Conservation (phyloP, 192 early-diverging fungal species). For the Entomortierella lignicola region DNA sequence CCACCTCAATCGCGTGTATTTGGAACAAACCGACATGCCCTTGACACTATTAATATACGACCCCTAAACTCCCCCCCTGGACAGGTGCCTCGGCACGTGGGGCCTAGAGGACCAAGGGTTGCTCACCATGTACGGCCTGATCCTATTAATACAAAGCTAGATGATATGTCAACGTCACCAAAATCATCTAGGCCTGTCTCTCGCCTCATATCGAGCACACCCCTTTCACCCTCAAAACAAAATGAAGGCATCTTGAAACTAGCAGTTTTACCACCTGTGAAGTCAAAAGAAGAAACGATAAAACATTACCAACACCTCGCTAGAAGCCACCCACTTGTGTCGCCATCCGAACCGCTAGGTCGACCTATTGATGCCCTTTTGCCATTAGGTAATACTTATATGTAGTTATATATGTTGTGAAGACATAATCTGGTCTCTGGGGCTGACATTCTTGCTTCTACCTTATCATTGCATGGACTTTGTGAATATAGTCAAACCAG, state of each 20-base stretch:
- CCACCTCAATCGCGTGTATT: constrained; percentile 38
- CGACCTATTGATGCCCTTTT: constrained; percentile 29
- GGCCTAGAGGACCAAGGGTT: constrained; percentile 1
- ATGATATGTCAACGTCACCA: background rate
- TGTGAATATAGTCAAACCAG: constrained; percentile 20
- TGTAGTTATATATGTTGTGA: background rate
- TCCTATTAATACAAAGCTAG: background rate
- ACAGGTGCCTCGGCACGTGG: background rate
- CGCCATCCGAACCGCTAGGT: constrained; percentile 18
- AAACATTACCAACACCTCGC: constrained; percentile 28
- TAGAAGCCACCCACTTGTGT: constrained; percentile 30
- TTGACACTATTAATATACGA: constrained; percentile 22
- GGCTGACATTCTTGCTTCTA: too few relatives aligned
- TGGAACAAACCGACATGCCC: constrained; percentile 36
- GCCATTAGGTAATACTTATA: constrained; percentile 11
- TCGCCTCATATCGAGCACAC: background rate
- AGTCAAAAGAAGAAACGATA: constrained; percentile 19
- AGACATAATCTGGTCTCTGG: too few relatives aligned
- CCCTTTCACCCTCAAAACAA: background rate
- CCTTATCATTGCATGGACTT: too few relatives aligned
- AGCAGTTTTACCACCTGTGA: constrained; percentile 33
- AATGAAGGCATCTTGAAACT: constrained; percentile 35
- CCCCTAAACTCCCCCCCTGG: constrained; percentile 11
- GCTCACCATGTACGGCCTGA: constrained; percentile 5
- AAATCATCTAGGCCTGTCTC: background rate